A percentile compares a stretch with the other conserved stretches of the same genome.
Conservation (phyloP, 1,284 basidiomycete species). For the Ceratobasidium sp. region DNA sequence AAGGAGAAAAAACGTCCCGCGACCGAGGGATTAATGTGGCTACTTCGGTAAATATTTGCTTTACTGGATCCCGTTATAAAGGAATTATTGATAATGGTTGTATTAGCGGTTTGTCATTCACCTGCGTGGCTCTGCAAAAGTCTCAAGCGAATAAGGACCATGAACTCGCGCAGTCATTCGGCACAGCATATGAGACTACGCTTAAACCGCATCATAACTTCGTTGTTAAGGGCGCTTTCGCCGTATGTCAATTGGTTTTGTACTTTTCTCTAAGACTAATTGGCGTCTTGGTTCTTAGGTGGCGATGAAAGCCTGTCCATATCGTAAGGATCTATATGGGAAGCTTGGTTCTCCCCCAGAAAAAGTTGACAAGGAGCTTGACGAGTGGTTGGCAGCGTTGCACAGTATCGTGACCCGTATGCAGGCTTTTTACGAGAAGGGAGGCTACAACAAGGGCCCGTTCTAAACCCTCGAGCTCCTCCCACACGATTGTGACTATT, state of each 20-base stretch:
- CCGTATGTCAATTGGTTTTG: slow-evolving; percentile 67
- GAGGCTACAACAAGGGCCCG: slow-evolving; percentile 71
- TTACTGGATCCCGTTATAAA: neutral
- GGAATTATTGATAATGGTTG: neutral
- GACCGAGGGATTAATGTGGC: slow-evolving; percentile 94
- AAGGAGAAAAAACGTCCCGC: slow-evolving; percentile 87
- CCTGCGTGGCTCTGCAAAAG: slow-evolving; percentile 83
- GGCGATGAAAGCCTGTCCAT: slow-evolving; percentile 97
- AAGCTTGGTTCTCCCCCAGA: slow-evolving; percentile 85
- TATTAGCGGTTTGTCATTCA: slow-evolving; percentile 86
- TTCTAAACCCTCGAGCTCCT: neutral
- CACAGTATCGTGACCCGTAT: slow-evolving; percentile 77
- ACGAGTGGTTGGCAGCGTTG: slow-evolving; percentile 83
- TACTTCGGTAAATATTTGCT: slow-evolving; percentile 71
- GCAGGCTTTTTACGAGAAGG: slow-evolving; percentile 79
- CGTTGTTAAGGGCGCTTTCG: slow-evolving; percentile 86
- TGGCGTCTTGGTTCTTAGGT: slow-evolving; percentile 65
- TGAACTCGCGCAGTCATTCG: slow-evolving; percentile 85
- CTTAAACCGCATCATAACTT: slow-evolving; percentile 78
- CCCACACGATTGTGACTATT: neutral
- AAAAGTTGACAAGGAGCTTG: slow-evolving; percentile 77
- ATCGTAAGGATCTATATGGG: slow-evolving; percentile 88
- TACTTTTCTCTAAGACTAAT: slow-evolving; percentile 10
- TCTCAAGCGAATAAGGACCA: slow-evolving; percentile 76
- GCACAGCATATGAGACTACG: slow-evolving; percentile 83